A percentile compares a stretch with the other conserved stretches of the same genome.
Evolutionary conservation across 805 yeast species (phyloP).

Genomic region (Teunomyces tritomae): DNA sequence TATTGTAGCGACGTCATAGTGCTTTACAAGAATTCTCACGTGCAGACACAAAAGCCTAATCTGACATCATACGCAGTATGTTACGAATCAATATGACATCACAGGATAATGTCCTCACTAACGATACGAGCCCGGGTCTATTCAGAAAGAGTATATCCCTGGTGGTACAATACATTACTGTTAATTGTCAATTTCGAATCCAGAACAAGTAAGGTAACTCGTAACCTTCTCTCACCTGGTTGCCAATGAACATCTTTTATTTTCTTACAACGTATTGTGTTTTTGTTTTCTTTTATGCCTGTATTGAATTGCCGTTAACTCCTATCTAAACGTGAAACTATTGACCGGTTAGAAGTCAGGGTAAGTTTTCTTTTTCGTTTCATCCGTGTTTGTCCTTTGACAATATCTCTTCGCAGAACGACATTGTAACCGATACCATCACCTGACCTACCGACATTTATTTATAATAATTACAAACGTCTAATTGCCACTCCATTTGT

Average conservation of each 20-base stretch:
- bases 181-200: neutral
- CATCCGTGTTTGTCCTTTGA: too few species aligned
- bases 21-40: neutral
- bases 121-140: neutral
- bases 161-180: neutral
- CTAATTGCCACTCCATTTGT: neutral
- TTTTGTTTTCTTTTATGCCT: too few species aligned
- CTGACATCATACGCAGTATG: neutral
- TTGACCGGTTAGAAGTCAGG: too few species aligned
- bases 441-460: neutral
- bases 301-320: too few species aligned
- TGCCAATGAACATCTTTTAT: too few species aligned
- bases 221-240: neutral
- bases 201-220: neutral
- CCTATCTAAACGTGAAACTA: too few species aligned
- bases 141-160: neutral
- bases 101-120: neutral
- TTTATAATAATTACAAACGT: neutral
- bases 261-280: too few species aligned
- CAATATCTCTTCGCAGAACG: too few species aligned
- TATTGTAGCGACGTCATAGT: neutral
- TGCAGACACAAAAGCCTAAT: constrained; percentile 1
- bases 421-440: neutral
- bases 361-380: too few species aligned
- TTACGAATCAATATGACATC: neutral